These are phyloP conservation scores for Linum usitatissimum DNA, from an alignment of 345 rosid species.

Conservation along the genomic window DNA sequence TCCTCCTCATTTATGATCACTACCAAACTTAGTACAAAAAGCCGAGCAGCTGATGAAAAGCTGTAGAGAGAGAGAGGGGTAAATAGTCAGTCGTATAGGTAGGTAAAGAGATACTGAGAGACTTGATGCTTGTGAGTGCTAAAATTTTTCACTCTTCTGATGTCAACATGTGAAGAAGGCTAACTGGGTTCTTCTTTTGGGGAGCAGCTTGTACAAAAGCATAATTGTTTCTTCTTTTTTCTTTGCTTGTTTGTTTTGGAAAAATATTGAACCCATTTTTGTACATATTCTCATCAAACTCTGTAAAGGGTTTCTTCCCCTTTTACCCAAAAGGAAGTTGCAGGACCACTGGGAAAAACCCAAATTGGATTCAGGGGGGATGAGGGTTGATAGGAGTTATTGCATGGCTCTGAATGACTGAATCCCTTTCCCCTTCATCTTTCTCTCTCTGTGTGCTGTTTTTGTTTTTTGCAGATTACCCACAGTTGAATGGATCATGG, in stretches of 20 bases:
- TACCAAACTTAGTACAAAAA: constrained; percentile 12
- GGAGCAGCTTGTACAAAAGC: neutral
- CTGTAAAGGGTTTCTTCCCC: neutral
- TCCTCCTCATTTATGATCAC: constrained; percentile 7
- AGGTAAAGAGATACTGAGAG: neutral
- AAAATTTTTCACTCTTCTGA: no score
- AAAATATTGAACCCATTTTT: neutral
- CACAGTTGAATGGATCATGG: neutral
- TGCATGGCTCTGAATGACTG: neutral
- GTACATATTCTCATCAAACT: neutral
- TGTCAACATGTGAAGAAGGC: neutral
- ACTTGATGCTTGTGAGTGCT: neutral
- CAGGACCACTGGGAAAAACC: neutral
- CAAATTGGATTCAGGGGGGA: neutral
- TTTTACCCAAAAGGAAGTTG: neutral
- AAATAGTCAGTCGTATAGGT: neutral
- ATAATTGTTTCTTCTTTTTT: neutral
- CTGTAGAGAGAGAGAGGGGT: neutral
- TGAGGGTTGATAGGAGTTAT: neutral
- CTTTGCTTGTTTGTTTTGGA: neutral
- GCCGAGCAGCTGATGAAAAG: neutral
- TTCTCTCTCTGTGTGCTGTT: neutral
- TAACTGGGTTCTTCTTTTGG: neutral
- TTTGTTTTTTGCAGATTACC: neutral
- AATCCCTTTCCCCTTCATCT: neutral